phyloP scores from a whole-genome alignment of 73 alveolate species.

The Urostyla sp. region DNA sequence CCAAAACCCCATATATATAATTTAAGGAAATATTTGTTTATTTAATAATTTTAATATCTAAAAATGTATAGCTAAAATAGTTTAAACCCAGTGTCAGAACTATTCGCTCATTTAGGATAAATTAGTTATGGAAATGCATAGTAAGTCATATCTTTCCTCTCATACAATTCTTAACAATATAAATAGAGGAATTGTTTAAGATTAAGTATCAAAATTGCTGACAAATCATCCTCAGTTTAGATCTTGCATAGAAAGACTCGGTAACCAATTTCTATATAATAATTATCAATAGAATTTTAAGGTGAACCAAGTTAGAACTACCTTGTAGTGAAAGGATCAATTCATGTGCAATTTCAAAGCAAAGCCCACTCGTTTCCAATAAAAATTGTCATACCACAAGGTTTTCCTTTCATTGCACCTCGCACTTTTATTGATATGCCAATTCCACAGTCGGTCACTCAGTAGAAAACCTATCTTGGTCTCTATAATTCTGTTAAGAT shows the following conservation, averaged over 20 bases:
- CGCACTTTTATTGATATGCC: constrained; percentile 42
- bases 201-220: neutral
- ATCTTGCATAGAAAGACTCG: constrained; percentile 6
- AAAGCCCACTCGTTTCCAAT: constrained; percentile 24
- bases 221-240: constrained; percentile 8
- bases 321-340: constrained; percentile 21
- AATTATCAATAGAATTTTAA: constrained; percentile 1
- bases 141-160: neutral
- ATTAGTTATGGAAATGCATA: constrained; percentile 22
- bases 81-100: too few relatives aligned
- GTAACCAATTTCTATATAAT: neutral
- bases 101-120: too few relatives aligned
- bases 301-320: constrained; percentile 30
- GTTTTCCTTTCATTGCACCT: constrained; percentile 54
- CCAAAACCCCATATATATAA: too few relatives aligned
- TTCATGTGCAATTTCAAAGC: neutral
- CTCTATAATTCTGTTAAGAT: constrained; percentile 35
- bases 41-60: too few relatives aligned
- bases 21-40: too few relatives aligned
- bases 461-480: constrained; percentile 40
- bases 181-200: constrained; percentile 32
- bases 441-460: neutral
- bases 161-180: neutral
- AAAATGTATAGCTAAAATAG: too few relatives aligned
- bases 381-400: constrained; percentile 33